Evolutionary conservation across 805 yeast genomes (phyloP), one percentile per base, ranked within the genome.

Genomic region (Candida sithepensis): DNA sequence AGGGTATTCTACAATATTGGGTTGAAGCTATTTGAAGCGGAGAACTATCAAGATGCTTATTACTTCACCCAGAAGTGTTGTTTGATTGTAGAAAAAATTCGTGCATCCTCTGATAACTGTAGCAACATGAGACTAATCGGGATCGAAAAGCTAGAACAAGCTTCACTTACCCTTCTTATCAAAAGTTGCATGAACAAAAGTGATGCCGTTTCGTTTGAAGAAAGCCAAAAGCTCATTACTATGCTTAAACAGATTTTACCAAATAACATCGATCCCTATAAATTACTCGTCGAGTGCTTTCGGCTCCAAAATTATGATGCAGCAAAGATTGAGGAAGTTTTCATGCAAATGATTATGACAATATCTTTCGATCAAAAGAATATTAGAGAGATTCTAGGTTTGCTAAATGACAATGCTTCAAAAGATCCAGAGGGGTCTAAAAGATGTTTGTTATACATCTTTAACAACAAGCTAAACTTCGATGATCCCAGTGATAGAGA

Each of bases 341-440:
- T 71, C 1, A 71, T 71, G 69, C 62, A 64, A 41, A 64, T 70
- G 68, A 54, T 72, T 0, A 59, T 64, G 49, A 54, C 68, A 1
- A 58, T 68, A 1, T 55, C 66, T 4, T 44, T 62, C 0, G 42
- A 43, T 1, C 10, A 51, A 8, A 55, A 60, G 38, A 56, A 62
- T 42, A 20, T 47, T 9, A 43, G 21, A 7, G 43, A 49, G 12
- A 19, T 51, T 2, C 39, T 50, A 22, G 26, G 50, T 7, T 24
- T 55, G 14, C 37, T 56, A 3, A 56, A 56, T 23, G 21, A 46
- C 4, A 47, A 46, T 40, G 49, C 71, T 0, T 47, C 49, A 4
- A 36, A 30, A 0, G 56, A 66, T 40, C 61, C 66, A 0, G 39
- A 39, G 2, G 46, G 57, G 16, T 67, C 74, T 0, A 50, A 66